Evolutionary conservation across 2,329 filamentous ascomycete genomes (phyloP).

Genomic region (Fusarium sp.): DNA sequence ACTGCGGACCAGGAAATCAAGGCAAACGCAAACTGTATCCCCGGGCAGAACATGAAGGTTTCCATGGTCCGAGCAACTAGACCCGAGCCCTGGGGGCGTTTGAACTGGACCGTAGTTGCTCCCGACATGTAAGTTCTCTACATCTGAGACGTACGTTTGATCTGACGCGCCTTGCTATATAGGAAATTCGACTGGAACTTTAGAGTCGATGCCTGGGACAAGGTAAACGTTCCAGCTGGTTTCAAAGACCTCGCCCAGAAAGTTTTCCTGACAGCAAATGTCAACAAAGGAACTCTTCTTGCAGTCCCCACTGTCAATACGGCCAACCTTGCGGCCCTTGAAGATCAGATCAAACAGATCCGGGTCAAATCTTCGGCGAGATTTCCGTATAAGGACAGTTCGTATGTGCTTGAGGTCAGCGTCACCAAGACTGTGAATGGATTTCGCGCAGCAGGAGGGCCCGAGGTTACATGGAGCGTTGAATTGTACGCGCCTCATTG

Average conservation of each 20-base stretch:
- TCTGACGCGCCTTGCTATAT: slow-evolving; percentile 16
- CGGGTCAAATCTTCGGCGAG: slow-evolving; percentile 44
- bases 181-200: slow-evolving; percentile 53
- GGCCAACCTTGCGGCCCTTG: slow-evolving; percentile 11
- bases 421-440: slow-evolving; percentile 46
- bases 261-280: slow-evolving; percentile 31
- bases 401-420: slow-evolving; percentile 50
- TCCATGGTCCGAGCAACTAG: slow-evolving; percentile 37
- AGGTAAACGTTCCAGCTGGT: slow-evolving; percentile 27
- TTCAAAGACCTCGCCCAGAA: slow-evolving; percentile 38
- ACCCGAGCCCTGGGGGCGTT: slow-evolving; percentile 36
- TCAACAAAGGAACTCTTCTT: slow-evolving; percentile 16
- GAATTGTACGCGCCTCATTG: slow-evolving; percentile 51
- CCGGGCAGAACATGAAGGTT: slow-evolving; percentile 30
- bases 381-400: slow-evolving; percentile 47
- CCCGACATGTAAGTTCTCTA: slow-evolving; percentile 51
- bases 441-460: slow-evolving; percentile 8
- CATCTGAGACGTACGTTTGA: background rate
- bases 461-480: slow-evolving; percentile 47
- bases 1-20: slow-evolving; percentile 37
- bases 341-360: slow-evolving; percentile 30
- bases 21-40: slow-evolving; percentile 25
- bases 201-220: slow-evolving; percentile 44
- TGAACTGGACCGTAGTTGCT: slow-evolving; percentile 50
- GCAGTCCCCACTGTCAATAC: slow-evolving; percentile 25